phyloP scores from a whole-genome alignment of 352 stramenopile species.

The Pythium vanterpoolii region DNA sequence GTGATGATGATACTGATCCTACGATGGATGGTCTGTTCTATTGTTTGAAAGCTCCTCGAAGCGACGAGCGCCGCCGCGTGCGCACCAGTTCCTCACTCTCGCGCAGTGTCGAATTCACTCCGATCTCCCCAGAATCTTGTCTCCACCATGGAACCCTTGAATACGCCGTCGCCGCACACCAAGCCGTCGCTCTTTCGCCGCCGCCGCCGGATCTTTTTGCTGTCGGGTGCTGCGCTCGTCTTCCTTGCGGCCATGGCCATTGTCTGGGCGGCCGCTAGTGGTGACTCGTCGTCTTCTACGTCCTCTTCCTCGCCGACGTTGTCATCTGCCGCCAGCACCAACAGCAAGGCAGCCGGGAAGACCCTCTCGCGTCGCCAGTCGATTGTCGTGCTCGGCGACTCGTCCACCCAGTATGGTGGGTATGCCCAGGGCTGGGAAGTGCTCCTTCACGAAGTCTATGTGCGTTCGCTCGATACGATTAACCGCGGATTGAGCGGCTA shows the following conservation, averaged over 20 bases:
- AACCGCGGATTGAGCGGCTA: slow-evolving; percentile 12
- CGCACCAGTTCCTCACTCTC: too few species aligned
- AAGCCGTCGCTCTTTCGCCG: neutral
- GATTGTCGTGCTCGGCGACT: slow-evolving; percentile 12
- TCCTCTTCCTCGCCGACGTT: neutral
- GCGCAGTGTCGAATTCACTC: neutral
- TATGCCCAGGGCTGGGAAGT: slow-evolving; percentile 3
- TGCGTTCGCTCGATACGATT: neutral
- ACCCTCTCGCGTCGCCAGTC: neutral
- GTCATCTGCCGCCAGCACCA: neutral
- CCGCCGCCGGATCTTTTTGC: neutral
- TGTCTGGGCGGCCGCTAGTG: neutral
- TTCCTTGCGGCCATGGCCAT: neutral
- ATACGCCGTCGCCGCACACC: neutral
- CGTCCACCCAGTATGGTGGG: slow-evolving; percentile 9
- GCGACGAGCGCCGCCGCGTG: too few species aligned
- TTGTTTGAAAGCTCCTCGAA: too few species aligned
- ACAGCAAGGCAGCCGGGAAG: neutral
- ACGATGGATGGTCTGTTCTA: too few species aligned
- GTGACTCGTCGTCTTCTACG: neutral
- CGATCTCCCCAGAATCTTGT: neutral
- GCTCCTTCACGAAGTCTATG: slow-evolving; percentile 2
- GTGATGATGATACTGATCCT: too few species aligned
- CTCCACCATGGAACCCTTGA: neutral
- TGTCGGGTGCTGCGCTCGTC: neutral